Evolutionary conservation across 75 land plant genomes (phyloP).

Genomic region (Selaginella tamariscina): DNA sequence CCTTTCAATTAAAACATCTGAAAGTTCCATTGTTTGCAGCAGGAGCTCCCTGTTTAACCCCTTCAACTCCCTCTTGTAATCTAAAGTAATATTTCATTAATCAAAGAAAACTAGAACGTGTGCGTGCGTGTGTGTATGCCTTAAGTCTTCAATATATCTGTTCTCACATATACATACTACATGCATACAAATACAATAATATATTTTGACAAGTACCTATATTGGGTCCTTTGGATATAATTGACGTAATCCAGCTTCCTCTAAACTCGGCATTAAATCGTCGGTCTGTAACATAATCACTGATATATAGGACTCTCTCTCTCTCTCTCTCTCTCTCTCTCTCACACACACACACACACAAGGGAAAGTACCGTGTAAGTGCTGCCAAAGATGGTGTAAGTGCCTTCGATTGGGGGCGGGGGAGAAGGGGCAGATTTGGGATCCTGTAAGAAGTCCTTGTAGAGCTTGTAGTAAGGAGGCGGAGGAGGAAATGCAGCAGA

Average conservation of each 20-base stretch:
- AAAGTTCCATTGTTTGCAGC: slow-evolving; percentile 75
- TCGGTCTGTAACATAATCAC: slow-evolving; percentile 68
- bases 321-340: too few species aligned
- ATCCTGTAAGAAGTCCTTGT: slow-evolving; percentile 53
- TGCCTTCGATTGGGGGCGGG: slow-evolving; percentile 64
- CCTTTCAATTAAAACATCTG: slow-evolving; percentile 83
- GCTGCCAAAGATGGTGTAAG: slow-evolving; percentile 53
- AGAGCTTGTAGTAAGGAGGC: slow-evolving; percentile 81
- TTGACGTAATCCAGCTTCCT: slow-evolving; percentile 93
- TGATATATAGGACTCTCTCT: too few species aligned
- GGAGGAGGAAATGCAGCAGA: slow-evolving; percentile 81
- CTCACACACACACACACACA: too few species aligned
- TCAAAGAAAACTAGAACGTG: too few species aligned
- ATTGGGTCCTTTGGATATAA: slow-evolving; percentile 64
- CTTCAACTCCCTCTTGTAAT: slow-evolving; percentile 79
- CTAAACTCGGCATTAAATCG: slow-evolving; percentile 76
- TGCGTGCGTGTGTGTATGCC: too few species aligned
- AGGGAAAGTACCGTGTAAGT: slow-evolving; percentile 53
- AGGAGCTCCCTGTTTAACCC: slow-evolving; percentile 71
- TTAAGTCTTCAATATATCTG: too few species aligned
- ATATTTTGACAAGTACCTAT: slow-evolving; percentile 33
- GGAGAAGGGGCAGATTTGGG: slow-evolving; percentile 73
- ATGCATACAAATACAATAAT: background rate
- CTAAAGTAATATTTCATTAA: slow-evolving; percentile 40
- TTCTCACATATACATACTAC: background rate